Percentiles rank a stretch among this genome's conserved stretches.
Evolutionary conservation across 2,329 filamentous ascomycete genomes (phyloP).

Genomic region (Epichloe brachyelytri): DNA sequence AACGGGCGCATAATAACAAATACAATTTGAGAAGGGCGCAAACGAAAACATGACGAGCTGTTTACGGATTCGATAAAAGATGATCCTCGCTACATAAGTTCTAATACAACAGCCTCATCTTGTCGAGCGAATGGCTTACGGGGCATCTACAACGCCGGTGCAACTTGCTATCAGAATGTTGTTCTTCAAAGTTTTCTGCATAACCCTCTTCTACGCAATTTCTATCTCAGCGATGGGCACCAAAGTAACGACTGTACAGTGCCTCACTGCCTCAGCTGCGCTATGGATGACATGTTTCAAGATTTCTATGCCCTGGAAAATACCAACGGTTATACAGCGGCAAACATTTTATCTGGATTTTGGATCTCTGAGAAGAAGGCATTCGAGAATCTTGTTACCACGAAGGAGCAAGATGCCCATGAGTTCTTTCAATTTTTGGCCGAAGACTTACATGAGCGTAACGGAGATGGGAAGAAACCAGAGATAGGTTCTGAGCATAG

Average conservation of each 20-base stretch:
- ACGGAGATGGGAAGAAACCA: conserved; percentile 54
- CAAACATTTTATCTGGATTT: conserved; percentile 77
- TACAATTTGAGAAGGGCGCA: conserved; percentile 37
- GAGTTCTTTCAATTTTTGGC: conserved; percentile 95
- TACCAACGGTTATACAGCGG: conserved; percentile 80
- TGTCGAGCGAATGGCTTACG: conserved; percentile 80
- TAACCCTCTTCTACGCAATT: conserved; percentile 83
- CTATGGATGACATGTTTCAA: conserved; percentile 62
- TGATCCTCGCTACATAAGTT: conserved; percentile 62
- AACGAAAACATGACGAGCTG: conserved; percentile 63
- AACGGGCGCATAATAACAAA: not conserved
- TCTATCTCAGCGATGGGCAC: conserved; percentile 85
- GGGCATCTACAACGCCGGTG: conserved; percentile 94
- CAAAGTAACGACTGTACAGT: conserved; percentile 58
- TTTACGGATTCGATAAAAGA: conserved; percentile 53
- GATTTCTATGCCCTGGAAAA: conserved; percentile 61
- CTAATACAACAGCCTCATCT: conserved; percentile 66
- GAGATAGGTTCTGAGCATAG: conserved; percentile 46
- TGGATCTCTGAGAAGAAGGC: conserved; percentile 73
- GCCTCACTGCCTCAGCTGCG: conserved; percentile 52
- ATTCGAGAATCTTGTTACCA: conserved; percentile 68
- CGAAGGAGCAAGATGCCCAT: conserved; percentile 92
- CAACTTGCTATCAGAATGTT: conserved; percentile 96
- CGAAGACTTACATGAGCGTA: conserved; percentile 78
- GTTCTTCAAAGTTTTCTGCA: conserved; percentile 88